Percentiles rank a stretch among this genome's conserved stretches.
These are phyloP conservation scores for Galeopsis tetrahit DNA, from an alignment of 257 asterid species.

Conservation along the genomic window DNA sequence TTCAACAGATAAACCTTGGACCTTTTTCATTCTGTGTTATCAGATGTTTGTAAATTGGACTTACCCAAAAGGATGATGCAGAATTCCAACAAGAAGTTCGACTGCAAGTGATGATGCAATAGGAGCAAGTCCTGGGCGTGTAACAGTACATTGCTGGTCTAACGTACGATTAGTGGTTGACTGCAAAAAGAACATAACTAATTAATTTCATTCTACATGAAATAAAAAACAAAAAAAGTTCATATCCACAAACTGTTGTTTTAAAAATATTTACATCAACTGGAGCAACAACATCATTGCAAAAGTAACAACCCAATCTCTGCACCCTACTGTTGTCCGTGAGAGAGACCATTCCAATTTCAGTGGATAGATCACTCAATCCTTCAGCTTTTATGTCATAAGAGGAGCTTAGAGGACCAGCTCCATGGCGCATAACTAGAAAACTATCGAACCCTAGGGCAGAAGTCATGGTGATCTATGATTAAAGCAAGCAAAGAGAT, in stretches of 20 bases:
- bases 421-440: conserved; percentile 98
- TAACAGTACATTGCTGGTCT: conserved; percentile 98
- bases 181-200: conserved; percentile 46
- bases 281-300: conserved; percentile 96
- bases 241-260: conserved; percentile 7
- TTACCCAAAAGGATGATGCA: conserved; percentile 93
- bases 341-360: conserved; percentile 45
- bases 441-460: conserved; percentile 97
- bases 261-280: conserved; percentile 65
- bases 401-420: conserved; percentile 61
- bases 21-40: background rate
- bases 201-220: conserved; percentile 16
- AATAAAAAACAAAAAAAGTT: background rate
- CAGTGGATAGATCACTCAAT: conserved; percentile 42
- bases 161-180: conserved; percentile 91
- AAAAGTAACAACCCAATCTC: conserved; percentile 96
- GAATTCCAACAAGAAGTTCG: conserved; percentile 82
- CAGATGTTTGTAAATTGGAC: background rate
- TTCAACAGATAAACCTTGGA: background rate
- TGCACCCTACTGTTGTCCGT: conserved; percentile 36
- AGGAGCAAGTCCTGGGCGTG: conserved; percentile 99
- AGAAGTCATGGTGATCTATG: conserved; percentile 81
- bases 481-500: conserved; percentile 30
- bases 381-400: conserved; percentile 43
- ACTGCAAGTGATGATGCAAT: conserved; percentile 98